Evolutionary conservation across 306 rosid species (phyloP), one percentile per base, ranked within the genome.

Genomic region (Gastrolobium bilobum): DNA sequence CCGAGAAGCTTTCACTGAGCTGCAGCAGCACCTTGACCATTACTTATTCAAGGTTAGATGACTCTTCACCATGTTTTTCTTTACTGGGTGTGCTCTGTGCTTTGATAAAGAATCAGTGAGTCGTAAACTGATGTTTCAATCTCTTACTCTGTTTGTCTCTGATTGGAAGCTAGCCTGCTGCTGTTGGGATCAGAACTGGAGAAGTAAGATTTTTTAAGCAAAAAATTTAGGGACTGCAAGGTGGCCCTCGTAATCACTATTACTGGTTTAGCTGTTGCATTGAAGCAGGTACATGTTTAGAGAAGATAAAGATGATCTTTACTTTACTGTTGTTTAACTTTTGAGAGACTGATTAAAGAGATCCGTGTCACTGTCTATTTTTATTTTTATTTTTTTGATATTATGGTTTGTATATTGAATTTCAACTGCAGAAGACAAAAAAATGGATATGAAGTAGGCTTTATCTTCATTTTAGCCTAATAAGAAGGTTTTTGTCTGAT

Each of bases 221-320:
- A 20, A 20, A 20, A 20, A 20, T 20, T 20, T 20, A 20, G 26
- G 98, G 98, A 61, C 91, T 94, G 81, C 98, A 94, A 87, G 98
- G 98, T 63, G 94, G 97, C 34, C 98, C 98, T 9, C 98, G 92
- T 88, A 94, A 94, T 85, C 98, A 94, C 97, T 60, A 94, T 94
- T 82, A 40, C 97, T 61, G 98, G 98, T 87, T 87, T 92, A 76
- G 98, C 97, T 75, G 97, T 94, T 85, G 98, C 98, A 58, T 71
- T 94, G 92, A 94, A 94, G 83, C 98, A 92, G 98, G 98, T 94
- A 81, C 39, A 47, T 51, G 48, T 68, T 20, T 75, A 26, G 42
- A 43, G 67, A 44, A 77, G 40, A 71, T 56, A 13, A 50, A 48
- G 31, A 7, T 44, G 39, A 51, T 57, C 63, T 34, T 63, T 66